Conservation (phyloP, 176 grass and related monocot species). For the Zoysia pacifica region DNA sequence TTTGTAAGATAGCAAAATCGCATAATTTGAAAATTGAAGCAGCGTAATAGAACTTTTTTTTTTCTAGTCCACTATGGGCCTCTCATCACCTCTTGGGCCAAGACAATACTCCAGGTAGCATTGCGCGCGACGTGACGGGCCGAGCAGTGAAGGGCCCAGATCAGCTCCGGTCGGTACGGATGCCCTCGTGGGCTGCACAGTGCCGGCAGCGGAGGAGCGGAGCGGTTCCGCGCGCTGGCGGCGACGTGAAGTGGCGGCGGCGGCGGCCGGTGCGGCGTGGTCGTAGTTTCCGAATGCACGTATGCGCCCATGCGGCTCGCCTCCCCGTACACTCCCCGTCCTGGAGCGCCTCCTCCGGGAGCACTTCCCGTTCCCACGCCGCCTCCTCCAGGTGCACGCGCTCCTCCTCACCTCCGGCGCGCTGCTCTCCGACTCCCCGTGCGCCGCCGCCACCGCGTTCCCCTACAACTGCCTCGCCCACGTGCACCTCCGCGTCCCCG, state of each 20-base stretch:
- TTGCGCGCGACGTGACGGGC: background rate
- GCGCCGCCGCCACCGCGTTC: slow-evolving; percentile 39
- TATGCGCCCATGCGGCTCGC: background rate
- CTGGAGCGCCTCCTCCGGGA: slow-evolving; percentile 47
- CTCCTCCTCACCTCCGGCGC: slow-evolving; percentile 71
- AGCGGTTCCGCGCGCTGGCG: too few species aligned
- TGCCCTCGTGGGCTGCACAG: background rate
- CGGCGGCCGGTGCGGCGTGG: background rate
- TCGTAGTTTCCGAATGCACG: too few species aligned
- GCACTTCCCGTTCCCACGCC: slow-evolving; percentile 43
- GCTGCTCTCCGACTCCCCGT: slow-evolving; percentile 34
- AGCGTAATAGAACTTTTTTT: too few species aligned
- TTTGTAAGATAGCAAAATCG: too few species aligned
- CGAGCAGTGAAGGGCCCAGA: too few species aligned
- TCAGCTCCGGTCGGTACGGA: too few species aligned
- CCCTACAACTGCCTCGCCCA: slow-evolving; percentile 75
- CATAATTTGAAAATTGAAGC: too few species aligned
- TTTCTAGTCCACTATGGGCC: slow-evolving; percentile 4
- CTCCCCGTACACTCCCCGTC: slow-evolving; percentile 10
- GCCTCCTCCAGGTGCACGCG: slow-evolving; percentile 65
- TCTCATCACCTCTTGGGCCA: slow-evolving; percentile 20
- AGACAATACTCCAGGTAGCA: background rate
- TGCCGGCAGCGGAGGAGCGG: too few species aligned
- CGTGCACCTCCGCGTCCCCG: slow-evolving; percentile 43
- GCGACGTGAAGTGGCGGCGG: too few species aligned